Percentiles rank a stretch among this genome's conserved stretches.
Evolutionary conservation across 176 grass and related monocot species (phyloP).

Genomic region (sorghum (Sorghum bicolor)): Sorghum_bicolor_NCBIv3 NC_012872.2:38704501-38705000

Average conservation of each 20-base stretch:
- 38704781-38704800: no score
- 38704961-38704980: background rate
- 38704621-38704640: background rate
- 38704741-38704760: background rate
- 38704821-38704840: no score
- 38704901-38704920: no score
- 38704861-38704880: background rate
- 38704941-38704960: background rate
- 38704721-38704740: background rate
- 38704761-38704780: background rate
- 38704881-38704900: background rate
- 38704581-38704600: background rate
- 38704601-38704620: background rate
- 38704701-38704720: background rate
- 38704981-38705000: background rate
- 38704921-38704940: background rate
- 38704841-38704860: no score
- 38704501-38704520: no score
- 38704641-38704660: background rate
- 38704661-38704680: background rate
- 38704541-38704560: no score
- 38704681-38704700: no score
- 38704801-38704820: background rate
- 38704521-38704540: no score
- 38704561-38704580: background rate